These are phyloP conservation scores for Boletus tomentosulus DNA, from an alignment of 768 basidiomycete species.

Conservation along the genomic window DNA sequence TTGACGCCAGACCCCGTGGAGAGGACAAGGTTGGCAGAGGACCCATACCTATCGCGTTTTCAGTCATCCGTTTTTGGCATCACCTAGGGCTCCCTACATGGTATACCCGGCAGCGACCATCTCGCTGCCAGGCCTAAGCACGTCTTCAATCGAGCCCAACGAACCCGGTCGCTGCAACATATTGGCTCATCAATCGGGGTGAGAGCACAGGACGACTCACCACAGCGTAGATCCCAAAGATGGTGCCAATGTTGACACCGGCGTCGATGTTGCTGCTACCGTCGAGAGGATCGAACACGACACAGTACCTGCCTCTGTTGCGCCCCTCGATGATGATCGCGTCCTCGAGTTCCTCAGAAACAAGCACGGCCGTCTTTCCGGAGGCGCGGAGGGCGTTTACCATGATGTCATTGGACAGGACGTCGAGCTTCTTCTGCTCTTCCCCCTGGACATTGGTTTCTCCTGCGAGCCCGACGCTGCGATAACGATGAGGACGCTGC, in stretches of 20 bases:
- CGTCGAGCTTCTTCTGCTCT: slow-evolving; percentile 98
- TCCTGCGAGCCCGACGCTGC: slow-evolving; percentile 92
- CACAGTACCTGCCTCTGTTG: slow-evolving; percentile 87
- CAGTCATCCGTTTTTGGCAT: slow-evolving; percentile 4
- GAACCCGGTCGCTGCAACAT: slow-evolving; percentile 63
- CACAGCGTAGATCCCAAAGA: slow-evolving; percentile 94
- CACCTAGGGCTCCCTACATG: slow-evolving; percentile 55
- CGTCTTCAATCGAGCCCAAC: slow-evolving; percentile 77
- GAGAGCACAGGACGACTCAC: slow-evolving; percentile 45
- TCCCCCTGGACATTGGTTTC: slow-evolving; percentile 97
- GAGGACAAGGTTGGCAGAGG: slow-evolving; percentile 93
- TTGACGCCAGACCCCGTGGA: slow-evolving; percentile 95
- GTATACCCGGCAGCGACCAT: slow-evolving; percentile 99
- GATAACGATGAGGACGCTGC: neutral
- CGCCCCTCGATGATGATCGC: slow-evolving; percentile 85
- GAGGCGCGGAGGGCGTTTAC: slow-evolving; percentile 92
- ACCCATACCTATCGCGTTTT: slow-evolving; percentile 63
- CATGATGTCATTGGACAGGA: slow-evolving; percentile 99
- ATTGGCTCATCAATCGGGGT: neutral
- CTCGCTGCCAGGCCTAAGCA: slow-evolving; percentile 87
- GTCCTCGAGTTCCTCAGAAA: slow-evolving; percentile 93
- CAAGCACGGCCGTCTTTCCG: slow-evolving; percentile 95
- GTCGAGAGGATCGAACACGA: slow-evolving; percentile 97
- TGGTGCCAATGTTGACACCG: slow-evolving; percentile 96
- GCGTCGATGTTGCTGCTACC: slow-evolving; percentile 97